Conservation (phyloP, 2,329 filamentous ascomycete species). For the Aspergillus ochraceus region DNA sequence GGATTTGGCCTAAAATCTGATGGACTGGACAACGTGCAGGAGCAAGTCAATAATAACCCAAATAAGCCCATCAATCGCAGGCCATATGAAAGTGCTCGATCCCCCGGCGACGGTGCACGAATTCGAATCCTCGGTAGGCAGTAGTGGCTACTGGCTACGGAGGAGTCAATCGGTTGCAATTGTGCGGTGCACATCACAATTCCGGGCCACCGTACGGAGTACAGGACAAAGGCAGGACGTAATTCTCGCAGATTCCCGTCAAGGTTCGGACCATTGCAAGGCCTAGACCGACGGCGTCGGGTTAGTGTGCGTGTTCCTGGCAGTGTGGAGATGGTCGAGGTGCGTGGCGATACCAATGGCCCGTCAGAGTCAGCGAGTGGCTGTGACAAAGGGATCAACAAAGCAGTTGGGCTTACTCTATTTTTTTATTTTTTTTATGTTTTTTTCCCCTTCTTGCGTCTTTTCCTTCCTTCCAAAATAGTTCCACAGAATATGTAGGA, state of each 20-base stretch:
- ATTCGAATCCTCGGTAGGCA: background rate
- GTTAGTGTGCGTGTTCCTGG: constrained; percentile 22
- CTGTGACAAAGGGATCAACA: background rate
- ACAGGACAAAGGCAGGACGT: background rate
- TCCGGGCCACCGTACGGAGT: constrained; percentile 10
- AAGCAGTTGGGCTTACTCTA: background rate
- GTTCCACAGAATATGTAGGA: background rate
- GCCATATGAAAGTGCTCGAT: background rate
- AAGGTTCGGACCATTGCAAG: constrained; percentile 24
- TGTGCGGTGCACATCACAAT: constrained; percentile 21
- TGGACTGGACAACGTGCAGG: background rate
- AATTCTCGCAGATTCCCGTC: constrained; percentile 12
- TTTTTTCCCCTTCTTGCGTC: background rate
- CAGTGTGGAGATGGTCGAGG: constrained; percentile 16
- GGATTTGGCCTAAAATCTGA: background rate
- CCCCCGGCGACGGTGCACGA: no score
- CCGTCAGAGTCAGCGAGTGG: background rate
- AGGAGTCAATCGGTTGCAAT: constrained; percentile 7
- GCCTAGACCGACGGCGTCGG: constrained; percentile 26
- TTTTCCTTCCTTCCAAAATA: background rate
- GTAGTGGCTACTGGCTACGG: background rate
- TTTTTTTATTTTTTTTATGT: no score
- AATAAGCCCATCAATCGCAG: background rate
- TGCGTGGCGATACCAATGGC: constrained; percentile 17
- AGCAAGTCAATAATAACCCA: background rate